Evolutionary conservation across 2,329 filamentous ascomycete species (phyloP).

Genomic region (Colletotrichum spaethianum): DNA sequence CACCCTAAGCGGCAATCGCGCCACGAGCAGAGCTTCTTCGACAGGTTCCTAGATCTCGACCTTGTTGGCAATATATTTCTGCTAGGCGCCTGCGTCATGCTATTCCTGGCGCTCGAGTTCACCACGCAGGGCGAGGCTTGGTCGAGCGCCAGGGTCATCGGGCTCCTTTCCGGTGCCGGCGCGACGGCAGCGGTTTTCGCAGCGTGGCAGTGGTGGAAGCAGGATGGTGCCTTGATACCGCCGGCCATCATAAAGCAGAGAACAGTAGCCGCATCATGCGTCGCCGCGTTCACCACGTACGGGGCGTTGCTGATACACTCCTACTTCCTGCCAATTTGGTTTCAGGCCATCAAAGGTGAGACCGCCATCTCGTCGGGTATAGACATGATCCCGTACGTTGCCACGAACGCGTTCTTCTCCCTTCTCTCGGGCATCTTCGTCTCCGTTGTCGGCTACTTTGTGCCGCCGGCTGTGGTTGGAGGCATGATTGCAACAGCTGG

Average conservation of each 20-base stretch:
- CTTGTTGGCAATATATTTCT: slow-evolving; percentile 60
- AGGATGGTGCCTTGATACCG: slow-evolving; percentile 61
- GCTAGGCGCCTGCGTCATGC: slow-evolving; percentile 58
- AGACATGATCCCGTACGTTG: slow-evolving; percentile 50
- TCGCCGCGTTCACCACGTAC: slow-evolving; percentile 58
- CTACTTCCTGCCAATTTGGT: slow-evolving; percentile 63
- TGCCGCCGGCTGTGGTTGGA: slow-evolving; percentile 46
- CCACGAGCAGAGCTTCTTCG: slow-evolving; percentile 42
- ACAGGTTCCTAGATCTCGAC: slow-evolving; percentile 50
- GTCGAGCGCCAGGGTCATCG: slow-evolving; percentile 60
- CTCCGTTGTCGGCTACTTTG: slow-evolving; percentile 57
- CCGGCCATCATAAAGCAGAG: slow-evolving; percentile 59
- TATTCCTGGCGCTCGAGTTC: slow-evolving; percentile 64
- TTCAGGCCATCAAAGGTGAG: slow-evolving; percentile 52
- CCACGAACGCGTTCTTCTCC: slow-evolving; percentile 48
- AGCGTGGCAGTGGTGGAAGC: slow-evolving; percentile 58
- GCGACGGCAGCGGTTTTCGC: slow-evolving; percentile 51
- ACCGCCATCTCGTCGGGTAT: slow-evolving; percentile 51
- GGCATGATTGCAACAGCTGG: slow-evolving; percentile 53
- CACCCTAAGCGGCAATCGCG: slow-evolving; percentile 47
- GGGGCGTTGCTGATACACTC: slow-evolving; percentile 58
- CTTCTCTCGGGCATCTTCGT: slow-evolving; percentile 56
- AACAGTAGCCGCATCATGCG: slow-evolving; percentile 56
- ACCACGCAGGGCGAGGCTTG: slow-evolving; percentile 60
- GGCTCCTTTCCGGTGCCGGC: slow-evolving; percentile 48